A percentile compares a stretch with the other conserved stretches of the same genome.
phyloP scores from a whole-genome alignment of 768 basidiomycete species.

The Boletus vinaceobasis region DNA sequence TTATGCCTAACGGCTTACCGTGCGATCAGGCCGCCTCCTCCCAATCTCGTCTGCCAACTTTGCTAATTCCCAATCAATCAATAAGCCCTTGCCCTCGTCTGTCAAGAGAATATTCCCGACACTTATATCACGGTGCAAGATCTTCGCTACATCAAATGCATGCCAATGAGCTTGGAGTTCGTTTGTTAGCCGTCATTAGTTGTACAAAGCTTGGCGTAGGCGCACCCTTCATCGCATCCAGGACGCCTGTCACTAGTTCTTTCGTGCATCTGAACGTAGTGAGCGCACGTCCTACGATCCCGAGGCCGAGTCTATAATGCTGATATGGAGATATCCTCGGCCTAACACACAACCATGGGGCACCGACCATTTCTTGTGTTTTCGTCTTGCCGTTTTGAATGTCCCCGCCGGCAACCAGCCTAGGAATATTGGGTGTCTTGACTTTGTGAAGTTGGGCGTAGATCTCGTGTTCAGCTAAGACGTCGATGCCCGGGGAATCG shows the following conservation, averaged over 20 bases:
- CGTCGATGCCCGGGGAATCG: background rate
- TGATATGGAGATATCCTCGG: background rate
- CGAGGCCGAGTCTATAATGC: background rate
- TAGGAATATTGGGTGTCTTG: conserved; percentile 1
- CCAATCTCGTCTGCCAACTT: background rate
- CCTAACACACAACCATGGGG: background rate
- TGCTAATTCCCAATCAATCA: conserved; percentile 26
- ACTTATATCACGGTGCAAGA: conserved; percentile 29
- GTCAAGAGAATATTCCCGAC: background rate
- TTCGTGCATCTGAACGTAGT: background rate
- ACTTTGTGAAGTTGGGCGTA: background rate
- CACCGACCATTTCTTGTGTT: background rate
- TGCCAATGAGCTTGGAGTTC: conserved; percentile 18
- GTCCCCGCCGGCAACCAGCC: background rate
- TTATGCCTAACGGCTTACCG: background rate
- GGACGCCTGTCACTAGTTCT: background rate
- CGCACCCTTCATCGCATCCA: background rate
- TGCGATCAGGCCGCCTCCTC: background rate
- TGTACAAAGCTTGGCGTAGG: background rate
- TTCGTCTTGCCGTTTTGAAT: background rate
- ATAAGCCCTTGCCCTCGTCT: background rate
- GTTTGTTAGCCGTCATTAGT: background rate
- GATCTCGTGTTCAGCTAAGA: background rate
- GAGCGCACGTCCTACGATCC: background rate
- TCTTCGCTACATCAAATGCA: conserved; percentile 12